Percentiles rank a stretch among this genome's conserved stretches.
Conservation (phyloP, 1,284 basidiomycete genomes). For the Rhodotorula sp. region DNA sequence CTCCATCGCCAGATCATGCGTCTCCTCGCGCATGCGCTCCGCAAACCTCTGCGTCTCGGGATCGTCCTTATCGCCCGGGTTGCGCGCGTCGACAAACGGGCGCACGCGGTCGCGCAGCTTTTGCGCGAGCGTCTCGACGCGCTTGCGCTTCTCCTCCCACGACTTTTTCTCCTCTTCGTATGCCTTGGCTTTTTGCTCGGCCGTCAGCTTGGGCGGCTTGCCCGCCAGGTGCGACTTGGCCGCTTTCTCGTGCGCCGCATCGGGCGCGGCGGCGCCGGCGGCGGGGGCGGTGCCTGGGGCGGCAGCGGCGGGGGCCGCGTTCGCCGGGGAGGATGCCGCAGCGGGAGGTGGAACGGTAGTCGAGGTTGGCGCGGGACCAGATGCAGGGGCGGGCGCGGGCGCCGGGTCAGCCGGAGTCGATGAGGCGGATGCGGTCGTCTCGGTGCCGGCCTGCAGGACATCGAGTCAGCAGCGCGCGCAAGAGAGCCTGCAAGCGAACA, state of each 20-base stretch:
- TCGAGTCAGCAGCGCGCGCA: background rate
- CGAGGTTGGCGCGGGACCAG: conserved; percentile 5
- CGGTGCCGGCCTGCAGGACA: background rate
- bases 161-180: conserved; percentile 68
- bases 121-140: conserved; percentile 67
- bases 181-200: conserved; percentile 82
- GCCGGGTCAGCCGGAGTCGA: background rate
- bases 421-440: background rate
- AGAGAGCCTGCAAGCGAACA: background rate
- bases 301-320: background rate
- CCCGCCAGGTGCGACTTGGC: conserved; percentile 21
- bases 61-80: conserved; percentile 83
- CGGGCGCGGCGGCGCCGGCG: background rate
- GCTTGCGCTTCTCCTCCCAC: conserved; percentile 72
- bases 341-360: background rate
- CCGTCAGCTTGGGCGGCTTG: conserved; percentile 54
- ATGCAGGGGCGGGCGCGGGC: conserved; percentile 13
- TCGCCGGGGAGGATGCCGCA: background rate
- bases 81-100: conserved; percentile 83
- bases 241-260: background rate
- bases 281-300: background rate
- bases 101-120: conserved; percentile 81
- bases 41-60: conserved; percentile 74
- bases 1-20: conserved; percentile 95
- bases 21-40: conserved; percentile 76